Evolutionary conservation across 2,329 filamentous ascomycete genomes (phyloP).

Genomic region (Claviceps pazoutovae): DNA sequence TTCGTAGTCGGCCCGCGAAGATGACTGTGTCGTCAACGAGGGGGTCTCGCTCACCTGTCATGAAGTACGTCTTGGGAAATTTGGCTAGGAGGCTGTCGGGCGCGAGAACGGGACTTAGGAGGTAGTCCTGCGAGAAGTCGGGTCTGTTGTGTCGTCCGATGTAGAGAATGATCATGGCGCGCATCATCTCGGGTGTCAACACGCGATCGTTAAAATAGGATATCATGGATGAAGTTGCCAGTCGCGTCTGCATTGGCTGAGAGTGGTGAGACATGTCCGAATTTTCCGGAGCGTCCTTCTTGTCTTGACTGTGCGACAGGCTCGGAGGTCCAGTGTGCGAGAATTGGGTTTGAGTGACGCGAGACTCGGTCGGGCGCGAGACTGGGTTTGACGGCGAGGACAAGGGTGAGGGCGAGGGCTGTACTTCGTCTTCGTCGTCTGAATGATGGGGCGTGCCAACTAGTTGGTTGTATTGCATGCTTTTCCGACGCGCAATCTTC

Average conservation of each 20-base stretch:
- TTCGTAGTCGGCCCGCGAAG: conserved; percentile 76
- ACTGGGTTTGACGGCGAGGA: too few relatives aligned
- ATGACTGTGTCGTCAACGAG: conserved; percentile 95
- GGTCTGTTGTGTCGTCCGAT: conserved; percentile 87
- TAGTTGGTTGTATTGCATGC: conserved; percentile 72
- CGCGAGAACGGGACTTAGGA: conserved; percentile 79
- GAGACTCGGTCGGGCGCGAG: conserved; percentile 13
- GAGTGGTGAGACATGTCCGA: conserved; percentile 34
- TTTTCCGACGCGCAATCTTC: conserved; percentile 69
- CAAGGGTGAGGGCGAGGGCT: conserved; percentile 8
- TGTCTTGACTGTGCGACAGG: conserved; percentile 11
- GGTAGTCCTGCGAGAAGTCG: conserved; percentile 81
- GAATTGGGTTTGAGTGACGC: conserved; percentile 28
- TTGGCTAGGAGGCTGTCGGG: conserved; percentile 67
- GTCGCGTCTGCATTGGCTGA: conserved; percentile 59
- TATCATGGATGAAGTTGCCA: conserved; percentile 93
- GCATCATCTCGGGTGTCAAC: conserved; percentile 94
- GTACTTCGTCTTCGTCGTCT: conserved; percentile 51
- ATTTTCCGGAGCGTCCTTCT: conserved; percentile 6
- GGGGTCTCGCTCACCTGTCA: conserved; percentile 90
- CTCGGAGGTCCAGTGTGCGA: conserved; percentile 31
- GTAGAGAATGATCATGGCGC: conserved; percentile 96
- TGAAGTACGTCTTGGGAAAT: conserved; percentile 90
- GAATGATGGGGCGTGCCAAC: conserved; percentile 74
- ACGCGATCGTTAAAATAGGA: conserved; percentile 96